phyloP scores from a whole-genome alignment of 441 rosid genomes.

The Monsonia emarginata region DNA sequence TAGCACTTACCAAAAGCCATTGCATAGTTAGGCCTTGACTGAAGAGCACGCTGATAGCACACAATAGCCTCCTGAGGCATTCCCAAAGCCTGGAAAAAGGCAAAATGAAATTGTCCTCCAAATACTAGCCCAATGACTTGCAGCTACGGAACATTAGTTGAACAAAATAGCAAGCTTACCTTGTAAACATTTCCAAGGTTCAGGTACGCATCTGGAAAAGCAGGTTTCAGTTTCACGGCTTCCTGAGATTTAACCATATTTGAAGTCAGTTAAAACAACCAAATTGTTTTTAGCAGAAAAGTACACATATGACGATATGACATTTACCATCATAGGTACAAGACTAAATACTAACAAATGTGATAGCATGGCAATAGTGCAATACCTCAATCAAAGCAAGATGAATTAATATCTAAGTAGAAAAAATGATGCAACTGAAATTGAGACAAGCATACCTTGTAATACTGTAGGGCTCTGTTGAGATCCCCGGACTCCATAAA shows the following conservation, averaged over 20 bases:
- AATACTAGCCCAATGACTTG: conserved; percentile 23
- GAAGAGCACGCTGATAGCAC: conserved; percentile 87
- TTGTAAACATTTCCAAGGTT: conserved; percentile 95
- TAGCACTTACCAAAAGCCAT: conserved; percentile 69
- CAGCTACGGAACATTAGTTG: conserved; percentile 26
- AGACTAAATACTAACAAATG: background rate
- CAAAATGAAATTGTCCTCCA: conserved; percentile 25
- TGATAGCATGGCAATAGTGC: background rate
- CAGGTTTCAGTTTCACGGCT: conserved; percentile 84
- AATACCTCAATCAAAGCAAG: background rate
- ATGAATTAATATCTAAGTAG: background rate
- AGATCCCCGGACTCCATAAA: conserved; percentile 96
- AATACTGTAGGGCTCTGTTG: conserved; percentile 86
- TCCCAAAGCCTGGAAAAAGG: conserved; percentile 70
- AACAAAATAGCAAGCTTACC: conserved; percentile 42
- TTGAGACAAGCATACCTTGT: conserved; percentile 48
- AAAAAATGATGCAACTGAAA: background rate
- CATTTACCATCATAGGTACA: background rate
- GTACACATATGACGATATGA: background rate
- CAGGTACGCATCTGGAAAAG: conserved; percentile 88
- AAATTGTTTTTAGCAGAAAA: background rate
- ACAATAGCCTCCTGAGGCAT: conserved; percentile 84
- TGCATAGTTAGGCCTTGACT: conserved; percentile 72
- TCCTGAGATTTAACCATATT: conserved; percentile 40
- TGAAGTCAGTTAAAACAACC: background rate